Evolutionary conservation across 73 alveolate species (phyloP), one percentile per base, ranked within the genome.

Genomic region (Tetrahymena borealis): DNA sequence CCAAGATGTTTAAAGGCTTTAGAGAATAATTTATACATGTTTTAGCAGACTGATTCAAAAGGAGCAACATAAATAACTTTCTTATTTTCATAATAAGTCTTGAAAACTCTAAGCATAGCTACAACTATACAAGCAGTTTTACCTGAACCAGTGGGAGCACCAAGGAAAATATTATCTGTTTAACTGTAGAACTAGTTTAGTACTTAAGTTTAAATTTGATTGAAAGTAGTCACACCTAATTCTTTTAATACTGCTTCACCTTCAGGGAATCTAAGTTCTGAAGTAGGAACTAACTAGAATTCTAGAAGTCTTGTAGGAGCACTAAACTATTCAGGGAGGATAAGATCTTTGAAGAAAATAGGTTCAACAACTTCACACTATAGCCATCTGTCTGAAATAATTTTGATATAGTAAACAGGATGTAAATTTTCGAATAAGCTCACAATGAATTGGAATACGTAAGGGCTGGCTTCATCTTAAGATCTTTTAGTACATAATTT

Each of bases 341-440:
- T 98, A 78, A 99, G 96, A 95, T 98, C 98, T 94, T 97, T 97
- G 94, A 99, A 99, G 90, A 99, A 96, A 42, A 99, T 97, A 0
- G 99, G 99, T 11, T 98, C 97, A 60, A 96, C 96, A 40, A 97
- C 94, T 93, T 99, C 99, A 78, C 99, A 97, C 43, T 95, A 94
- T 91, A 99, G 85, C 99, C 99, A 99, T 91, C 98, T 94, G 96
- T 99, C 99, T 60, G 99, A 96, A 13, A 99, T 97, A 1, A 95
- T 91, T 38, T 94, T 96, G 36, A 99, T 95, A 95, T 97, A 99
- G 93, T 98, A 98, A 93, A 98, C 97, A 37, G 99, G 99, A 37
- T 99, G 99, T 94, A 98, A 96, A 0, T 99, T 99, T 85, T 99
- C 99, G 38, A 97, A 97, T 32, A 99, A 96, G 11, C 99, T 99